A percentile compares a stretch with the other conserved stretches of the same genome.
Evolutionary conservation across 257 asterid genomes (phyloP).

Genomic region (Cinchona pubescens): DNA sequence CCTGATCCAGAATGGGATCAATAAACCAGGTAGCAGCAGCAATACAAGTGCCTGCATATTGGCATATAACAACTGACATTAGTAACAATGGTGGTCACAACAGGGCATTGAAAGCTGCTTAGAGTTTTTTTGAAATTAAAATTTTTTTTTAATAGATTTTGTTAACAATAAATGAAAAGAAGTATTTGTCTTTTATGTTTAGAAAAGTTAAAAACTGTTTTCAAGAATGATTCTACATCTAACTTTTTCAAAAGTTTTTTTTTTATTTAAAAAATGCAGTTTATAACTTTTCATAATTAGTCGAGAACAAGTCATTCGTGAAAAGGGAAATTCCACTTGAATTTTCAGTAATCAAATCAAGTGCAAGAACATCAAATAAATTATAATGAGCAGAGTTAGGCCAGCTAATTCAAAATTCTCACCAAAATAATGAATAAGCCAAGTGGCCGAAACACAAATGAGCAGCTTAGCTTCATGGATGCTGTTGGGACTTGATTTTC

Average conservation of each 20-base stretch:
- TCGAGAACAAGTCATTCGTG: not conserved
- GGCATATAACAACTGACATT: not conserved
- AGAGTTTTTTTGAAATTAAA: too few species aligned
- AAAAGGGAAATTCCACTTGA: not conserved
- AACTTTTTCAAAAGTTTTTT: too few species aligned
- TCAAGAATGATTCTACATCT: too few species aligned
- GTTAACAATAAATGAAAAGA: too few species aligned
- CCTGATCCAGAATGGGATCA: constrained; percentile 44
- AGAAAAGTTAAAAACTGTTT: too few species aligned
- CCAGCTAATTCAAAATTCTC: not conserved
- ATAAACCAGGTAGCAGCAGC: constrained; percentile 36
- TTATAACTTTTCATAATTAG: too few species aligned
- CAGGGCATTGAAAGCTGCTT: too few species aligned
- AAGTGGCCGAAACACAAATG: constrained; percentile 35
- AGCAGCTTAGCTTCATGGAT: constrained; percentile 35
- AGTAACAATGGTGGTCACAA: not conserved
- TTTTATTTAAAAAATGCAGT: too few species aligned
- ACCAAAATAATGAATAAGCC: constrained; percentile 40
- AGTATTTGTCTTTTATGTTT: too few species aligned
- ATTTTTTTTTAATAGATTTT: too few species aligned
- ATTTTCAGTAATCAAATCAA: not conserved
- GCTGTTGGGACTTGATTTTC: not conserved
- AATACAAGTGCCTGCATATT: constrained; percentile 31
- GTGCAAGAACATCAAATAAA: not conserved
- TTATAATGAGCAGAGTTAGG: not conserved